Base-by-base conservation (phyloP, 305 asterid genomes). In the Withania somnifera region DNA sequence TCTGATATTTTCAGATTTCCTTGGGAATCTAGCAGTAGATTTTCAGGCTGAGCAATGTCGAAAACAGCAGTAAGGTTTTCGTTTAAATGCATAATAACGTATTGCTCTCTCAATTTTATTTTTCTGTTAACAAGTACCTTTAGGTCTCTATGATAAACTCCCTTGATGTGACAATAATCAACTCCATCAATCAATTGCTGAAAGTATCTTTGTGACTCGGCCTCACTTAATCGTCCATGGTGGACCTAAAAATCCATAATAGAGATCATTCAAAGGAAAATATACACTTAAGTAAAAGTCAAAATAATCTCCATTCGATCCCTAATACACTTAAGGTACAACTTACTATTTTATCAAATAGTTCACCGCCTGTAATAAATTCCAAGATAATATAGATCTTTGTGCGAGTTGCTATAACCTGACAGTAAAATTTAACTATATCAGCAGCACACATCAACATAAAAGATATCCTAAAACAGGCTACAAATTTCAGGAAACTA, bases 131-230 rank as follows among this genome's bases (percentile, higher is more conserved):
- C 26, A n/a, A 79, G 85, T 66, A 94, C 99, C 98, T 96, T 94
- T 51, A 96, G 81, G 88, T 96, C 99, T 88, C 99, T 90, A 82
- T 96, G 99, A 83, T 90, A 96, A 69, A 96, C 98, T 85, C 99
- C 98, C 85, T 91, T 94, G 84, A 89, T 90, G 91, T 96, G 99
- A 90, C 99, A 96, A 89, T 81, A 96, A 85, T 94, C 98, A 85
- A 94, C 98, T 80, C 98, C 99, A 87, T 96, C 99, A 81, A 96
- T 90, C 69, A 96, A 95, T 88, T 94, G 99, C 91, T 96, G 99
- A 89, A 96, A 96, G 91, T 91, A 96, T 88, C 94, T 88, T 83
- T 97, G 90, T 69, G 99, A 87, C 88, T 96, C 99, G 75, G 98
- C 91, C 93, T 96, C 98, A 91, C 97, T 91, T 61, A 96, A 97